phyloP scores from a whole-genome alignment of 495 filamentous ascomycete genomes.

The Xylaria scruposa region DNA sequence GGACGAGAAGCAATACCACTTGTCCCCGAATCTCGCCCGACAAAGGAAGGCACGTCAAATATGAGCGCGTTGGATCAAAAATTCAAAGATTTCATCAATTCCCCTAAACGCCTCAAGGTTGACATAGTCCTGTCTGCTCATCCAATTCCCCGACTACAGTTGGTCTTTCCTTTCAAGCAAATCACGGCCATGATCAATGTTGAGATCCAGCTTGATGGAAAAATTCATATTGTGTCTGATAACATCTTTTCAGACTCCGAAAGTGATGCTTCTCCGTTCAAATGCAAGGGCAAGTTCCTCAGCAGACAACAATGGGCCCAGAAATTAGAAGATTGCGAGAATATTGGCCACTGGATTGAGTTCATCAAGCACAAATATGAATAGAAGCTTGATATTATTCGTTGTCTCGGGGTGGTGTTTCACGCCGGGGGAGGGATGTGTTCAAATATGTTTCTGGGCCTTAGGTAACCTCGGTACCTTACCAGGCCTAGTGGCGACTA shows the following conservation, averaged over 20 bases:
- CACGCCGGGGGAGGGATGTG: background rate
- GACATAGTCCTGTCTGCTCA: constrained; percentile 57
- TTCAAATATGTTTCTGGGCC: background rate
- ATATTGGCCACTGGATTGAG: constrained; percentile 40
- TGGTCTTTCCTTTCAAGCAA: constrained; percentile 57
- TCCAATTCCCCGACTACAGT: constrained; percentile 52
- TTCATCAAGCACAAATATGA: constrained; percentile 33
- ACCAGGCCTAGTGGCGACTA: background rate
- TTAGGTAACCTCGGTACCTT: background rate
- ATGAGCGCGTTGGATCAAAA: constrained; percentile 41
- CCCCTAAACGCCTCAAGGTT: constrained; percentile 40
- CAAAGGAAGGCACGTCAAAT: constrained; percentile 6
- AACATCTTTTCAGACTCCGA: constrained; percentile 44
- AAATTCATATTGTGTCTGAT: constrained; percentile 54
- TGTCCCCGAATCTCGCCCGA: background rate
- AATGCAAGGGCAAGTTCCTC: constrained; percentile 22
- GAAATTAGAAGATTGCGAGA: constrained; percentile 36
- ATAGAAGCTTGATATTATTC: constrained; percentile 1
- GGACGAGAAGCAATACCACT: constrained; percentile 28
- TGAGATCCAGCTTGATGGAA: constrained; percentile 68
- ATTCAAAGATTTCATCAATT: constrained; percentile 43
- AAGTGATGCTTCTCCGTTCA: constrained; percentile 9
- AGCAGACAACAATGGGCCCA: constrained; percentile 29
- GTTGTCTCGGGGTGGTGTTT: background rate
- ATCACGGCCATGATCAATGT: constrained; percentile 56